Percentiles rank a stretch among this genome's conserved stretches.
phyloP scores from a whole-genome alignment of 768 basidiomycete genomes.

The Leccinum aurantiacum region DNA sequence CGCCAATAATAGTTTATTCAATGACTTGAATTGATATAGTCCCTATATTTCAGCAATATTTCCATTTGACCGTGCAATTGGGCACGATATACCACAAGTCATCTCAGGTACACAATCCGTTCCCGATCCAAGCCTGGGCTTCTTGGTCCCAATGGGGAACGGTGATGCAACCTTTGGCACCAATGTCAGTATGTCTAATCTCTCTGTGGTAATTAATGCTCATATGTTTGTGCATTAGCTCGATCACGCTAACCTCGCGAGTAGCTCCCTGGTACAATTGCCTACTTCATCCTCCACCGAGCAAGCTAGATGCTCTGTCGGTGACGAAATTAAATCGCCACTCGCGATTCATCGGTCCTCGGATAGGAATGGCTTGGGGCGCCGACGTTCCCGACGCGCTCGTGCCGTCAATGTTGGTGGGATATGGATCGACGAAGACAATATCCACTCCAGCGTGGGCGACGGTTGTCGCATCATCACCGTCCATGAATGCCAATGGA shows the following conservation, averaged over 20 bases:
- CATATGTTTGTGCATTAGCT: not conserved
- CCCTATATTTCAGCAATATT: not conserved
- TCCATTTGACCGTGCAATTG: not conserved
- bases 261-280: not conserved
- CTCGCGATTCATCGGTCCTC: not conserved
- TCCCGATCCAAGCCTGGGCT: not conserved
- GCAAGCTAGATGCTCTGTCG: not conserved
- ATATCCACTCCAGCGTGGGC: not conserved
- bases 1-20: not conserved
- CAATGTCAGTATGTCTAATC: not conserved
- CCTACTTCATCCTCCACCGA: not conserved
- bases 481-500: conserved; percentile 6
- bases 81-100: not conserved
- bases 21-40: not conserved
- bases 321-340: not conserved
- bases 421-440: conserved; percentile 2
- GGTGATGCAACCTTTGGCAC: not conserved
- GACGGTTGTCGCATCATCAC: not conserved
- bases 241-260: not conserved
- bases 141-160: not conserved
- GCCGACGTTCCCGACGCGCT: not conserved
- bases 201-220: not conserved
- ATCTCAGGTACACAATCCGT: not conserved
- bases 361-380: not conserved
- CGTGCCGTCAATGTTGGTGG: not conserved